Evolutionary conservation across 2,329 filamentous ascomycete genomes (phyloP), one percentile per base, ranked within the genome.

Genomic region (Plenodomus lindquistii): DNA sequence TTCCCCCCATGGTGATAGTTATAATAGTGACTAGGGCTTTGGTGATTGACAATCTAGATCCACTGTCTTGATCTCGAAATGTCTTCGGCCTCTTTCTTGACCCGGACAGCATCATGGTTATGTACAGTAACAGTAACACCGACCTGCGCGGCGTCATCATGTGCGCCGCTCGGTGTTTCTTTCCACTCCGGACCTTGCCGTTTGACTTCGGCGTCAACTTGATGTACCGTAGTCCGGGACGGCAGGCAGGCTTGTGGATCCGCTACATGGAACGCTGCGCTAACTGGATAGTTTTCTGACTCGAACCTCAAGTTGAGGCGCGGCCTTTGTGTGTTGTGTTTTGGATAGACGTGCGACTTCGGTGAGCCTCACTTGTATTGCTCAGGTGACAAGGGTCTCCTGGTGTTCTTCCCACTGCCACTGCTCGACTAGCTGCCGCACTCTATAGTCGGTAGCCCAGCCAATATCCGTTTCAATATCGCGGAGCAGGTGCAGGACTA

Each of bases 381-480:
- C 40, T 65, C 55, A 63, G 22, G 60, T 45, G 19, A 63, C 55
- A 20, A 53, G 46, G 17, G 54, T 50, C 37, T 68, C 60, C 29
- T 59, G 35, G 18, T 37, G 53, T 21, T 69, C 65, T 47, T 70
- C 62, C 54, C 61, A 69, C 40, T 70, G 67, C 76, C 77, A 81
- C 49, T 79, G 73, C 52, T 76, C 73, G 20, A 77, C 52, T 52
- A 86, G 66, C 54, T 83, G 78, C 52, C 79, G 72, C 20, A 83
- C 79, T 31, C 84, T 77, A 65, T 86, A 85, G 57, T 83, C 77
- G 40, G 84, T 86, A 2, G 82, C 81, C 79, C 83, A 86, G 2
- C 84, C 84, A 35, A 83, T 76, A 58, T 87, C 85, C n/a, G 69
- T 71, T 65, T 87, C 84, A 21, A 87, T 80, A 10, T 78, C 81